Conservation (phyloP, 129 eudicot genomes). For the Smallanthus sonchifolius region DNA sequence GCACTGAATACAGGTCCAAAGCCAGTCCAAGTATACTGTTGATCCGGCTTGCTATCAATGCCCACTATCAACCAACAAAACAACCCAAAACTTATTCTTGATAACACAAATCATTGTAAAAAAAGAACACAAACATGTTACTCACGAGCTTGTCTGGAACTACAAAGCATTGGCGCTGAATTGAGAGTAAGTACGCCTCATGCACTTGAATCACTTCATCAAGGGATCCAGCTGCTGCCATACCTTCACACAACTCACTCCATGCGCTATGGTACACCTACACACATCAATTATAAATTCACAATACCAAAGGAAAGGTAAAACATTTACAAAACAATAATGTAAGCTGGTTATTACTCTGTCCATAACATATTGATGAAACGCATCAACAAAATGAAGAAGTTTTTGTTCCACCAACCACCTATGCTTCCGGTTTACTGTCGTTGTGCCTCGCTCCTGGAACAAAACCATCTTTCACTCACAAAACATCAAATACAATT, state of each 20-base stretch:
- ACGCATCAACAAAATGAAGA: slow-evolving; percentile 95
- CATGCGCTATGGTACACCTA: slow-evolving; percentile 99
- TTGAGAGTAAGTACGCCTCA: slow-evolving; percentile 81
- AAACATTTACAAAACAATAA: neutral
- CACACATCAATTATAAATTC: neutral
- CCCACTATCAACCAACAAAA: slow-evolving; percentile 52
- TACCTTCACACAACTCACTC: slow-evolving; percentile 89
- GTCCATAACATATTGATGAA: slow-evolving; percentile 99
- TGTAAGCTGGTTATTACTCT: slow-evolving; percentile 50
- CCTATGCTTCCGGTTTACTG: slow-evolving; percentile 64
- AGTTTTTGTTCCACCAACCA: slow-evolving; percentile 96
- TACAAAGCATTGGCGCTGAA: slow-evolving; percentile 92
- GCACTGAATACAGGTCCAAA: slow-evolving; percentile 71
- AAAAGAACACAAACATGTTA: neutral
- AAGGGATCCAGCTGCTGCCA: slow-evolving; percentile 85
- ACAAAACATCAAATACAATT: neutral
- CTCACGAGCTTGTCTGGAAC: slow-evolving; percentile 94
- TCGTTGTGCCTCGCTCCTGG: slow-evolving; percentile 65
- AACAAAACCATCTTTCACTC: slow-evolving; percentile 11
- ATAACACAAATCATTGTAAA: neutral
- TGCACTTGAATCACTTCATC: slow-evolving; percentile 97
- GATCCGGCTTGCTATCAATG: slow-evolving; percentile 87
- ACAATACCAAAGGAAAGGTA: neutral
- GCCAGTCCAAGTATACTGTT: slow-evolving; percentile 89
- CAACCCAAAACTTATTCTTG: neutral